Base-by-base conservation (phyloP, 2,329 filamentous ascomycete species). In the Phaeophleospora eucalypticola region DNA sequence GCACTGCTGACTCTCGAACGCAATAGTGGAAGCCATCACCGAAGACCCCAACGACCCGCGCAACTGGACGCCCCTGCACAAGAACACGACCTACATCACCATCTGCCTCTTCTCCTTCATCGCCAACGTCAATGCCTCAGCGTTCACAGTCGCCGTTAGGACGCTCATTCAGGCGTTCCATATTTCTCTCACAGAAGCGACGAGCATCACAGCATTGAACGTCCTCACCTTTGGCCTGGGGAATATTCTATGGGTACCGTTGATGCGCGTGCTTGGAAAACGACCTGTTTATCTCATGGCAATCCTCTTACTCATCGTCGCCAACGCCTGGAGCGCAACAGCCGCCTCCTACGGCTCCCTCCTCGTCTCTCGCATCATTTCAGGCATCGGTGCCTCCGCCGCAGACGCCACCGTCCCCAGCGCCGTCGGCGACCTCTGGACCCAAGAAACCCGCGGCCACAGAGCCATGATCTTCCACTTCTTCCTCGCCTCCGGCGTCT, bases 41-140 rank as follows among this genome's bases (percentile, higher is more conserved):
- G 38, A 34, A 19, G 57, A 59, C 20, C 56, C 54, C 24, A 60
- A 60, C 27, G 52, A 60, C 15, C 58, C 58, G 14, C 46, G 46
- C 17, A 54, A 54, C 20, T 60, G 58, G 58, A 12, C 36, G 8
- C 2, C 34, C 3, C 17, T 16, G 20, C 44, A 46, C 14, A 58
- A 60, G 32, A 29, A 49, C 34, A 45, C 45, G 4, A 68, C 65
- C 1, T 69, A 66, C 45, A 47, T 62, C 4, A 67, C 63, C 8
- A 62, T 68, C 38, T 69, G 68, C 51, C 61, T 63, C 43, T 70
- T 68, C 55, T 68, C 65, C 4, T 69, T 70, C 49, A 61, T 70
- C 6, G 65, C 67, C 45, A 68, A 67, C 40, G 61, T 67, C 42
- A 70, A 70, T 47, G 59, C 62, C 16, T 66, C 62, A 37, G 68